These are phyloP conservation scores for Penicillium sp. DNA, from an alignment of 2,329 filamentous ascomycete species.

Conservation along the genomic window DNA sequence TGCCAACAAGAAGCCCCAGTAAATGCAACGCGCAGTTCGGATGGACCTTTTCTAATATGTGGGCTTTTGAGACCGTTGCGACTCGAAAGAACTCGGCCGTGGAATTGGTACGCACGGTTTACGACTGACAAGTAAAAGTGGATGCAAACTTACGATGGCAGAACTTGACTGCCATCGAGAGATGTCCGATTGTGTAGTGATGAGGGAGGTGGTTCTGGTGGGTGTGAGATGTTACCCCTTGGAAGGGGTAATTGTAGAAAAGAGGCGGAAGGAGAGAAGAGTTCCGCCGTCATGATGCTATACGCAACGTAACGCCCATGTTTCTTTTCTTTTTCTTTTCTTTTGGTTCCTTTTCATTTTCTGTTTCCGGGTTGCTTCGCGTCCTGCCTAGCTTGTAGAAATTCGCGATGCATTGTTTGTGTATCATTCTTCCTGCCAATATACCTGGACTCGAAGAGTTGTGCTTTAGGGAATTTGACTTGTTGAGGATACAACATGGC, in stretches of 20 bases:
- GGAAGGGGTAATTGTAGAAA: slow-evolving; percentile 26
- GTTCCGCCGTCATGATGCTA: slow-evolving; percentile 30
- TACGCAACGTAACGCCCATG: slow-evolving; percentile 32
- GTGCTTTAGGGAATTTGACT: slow-evolving; percentile 2
- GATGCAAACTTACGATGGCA: not conserved
- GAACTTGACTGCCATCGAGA: not conserved
- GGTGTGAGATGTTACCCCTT: slow-evolving; percentile 12
- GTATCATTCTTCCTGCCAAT: slow-evolving; percentile 14
- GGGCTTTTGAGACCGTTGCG: not conserved
- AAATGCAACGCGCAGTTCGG: slow-evolving; percentile 26
- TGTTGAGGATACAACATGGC: not conserved
- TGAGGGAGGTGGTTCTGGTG: slow-evolving; percentile 1
- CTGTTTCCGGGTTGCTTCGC: slow-evolving; percentile 2
- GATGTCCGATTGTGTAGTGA: not conserved
- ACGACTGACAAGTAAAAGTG: not conserved
- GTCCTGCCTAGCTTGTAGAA: slow-evolving; percentile 3
- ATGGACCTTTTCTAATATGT: slow-evolving; percentile 1
- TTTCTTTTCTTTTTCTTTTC: slow-evolving; percentile 24
- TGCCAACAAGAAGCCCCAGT: slow-evolving; percentile 56
- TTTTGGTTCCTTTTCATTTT: slow-evolving; percentile 7
- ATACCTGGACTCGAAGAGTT: slow-evolving; percentile 15
- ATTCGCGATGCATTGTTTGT: slow-evolving; percentile 8
- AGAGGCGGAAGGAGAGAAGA: slow-evolving; percentile 25
- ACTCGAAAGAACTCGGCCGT: not conserved
- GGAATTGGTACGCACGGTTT: not conserved